These are phyloP conservation scores for Blastobotrys americana DNA, from an alignment of 805 yeast species.

Conservation along the genomic window DNA sequence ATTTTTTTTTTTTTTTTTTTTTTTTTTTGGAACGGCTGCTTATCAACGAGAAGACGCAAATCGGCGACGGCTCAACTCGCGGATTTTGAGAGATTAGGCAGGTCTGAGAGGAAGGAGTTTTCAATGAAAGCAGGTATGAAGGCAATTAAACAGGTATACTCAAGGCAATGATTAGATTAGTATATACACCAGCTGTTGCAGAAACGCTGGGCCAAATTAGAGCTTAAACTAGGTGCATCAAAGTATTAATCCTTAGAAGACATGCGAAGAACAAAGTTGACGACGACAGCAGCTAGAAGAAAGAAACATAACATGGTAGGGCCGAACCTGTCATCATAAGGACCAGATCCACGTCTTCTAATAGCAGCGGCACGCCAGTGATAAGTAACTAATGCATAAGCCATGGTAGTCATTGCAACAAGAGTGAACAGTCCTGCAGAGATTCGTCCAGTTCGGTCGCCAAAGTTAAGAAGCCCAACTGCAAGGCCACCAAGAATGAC, in stretches of 20 bases:
- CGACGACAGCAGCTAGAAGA: slow-evolving; percentile 84
- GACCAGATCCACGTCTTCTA: slow-evolving; percentile 95
- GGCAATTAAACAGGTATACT: too few relatives aligned
- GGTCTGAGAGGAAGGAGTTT: too few relatives aligned
- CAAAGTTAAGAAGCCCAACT: slow-evolving; percentile 91
- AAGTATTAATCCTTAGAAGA: slow-evolving; percentile 9
- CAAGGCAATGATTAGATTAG: too few relatives aligned
- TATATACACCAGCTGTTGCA: too few relatives aligned
- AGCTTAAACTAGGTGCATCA: too few relatives aligned
- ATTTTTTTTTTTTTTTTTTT: slow-evolving; percentile 8
- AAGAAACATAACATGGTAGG: slow-evolving; percentile 96
- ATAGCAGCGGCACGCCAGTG: slow-evolving; percentile 99
- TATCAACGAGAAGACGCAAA: not conserved
- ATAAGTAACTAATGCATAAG: slow-evolving; percentile 88
- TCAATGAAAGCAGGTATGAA: too few relatives aligned
- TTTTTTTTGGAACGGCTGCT: slow-evolving; percentile 2
- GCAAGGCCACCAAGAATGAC: slow-evolving; percentile 95
- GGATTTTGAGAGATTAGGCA: too few relatives aligned
- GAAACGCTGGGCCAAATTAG: too few relatives aligned
- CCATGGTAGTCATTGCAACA: slow-evolving; percentile 97
- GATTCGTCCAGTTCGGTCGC: slow-evolving; percentile 87
- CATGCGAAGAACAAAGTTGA: slow-evolving; percentile 82
- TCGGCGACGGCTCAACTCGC: too few relatives aligned
- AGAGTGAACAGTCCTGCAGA: slow-evolving; percentile 92
- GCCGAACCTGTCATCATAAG: slow-evolving; percentile 98